phyloP scores from a whole-genome alignment of 345 rosid species.

The Arabidopsis suecica region DNA sequence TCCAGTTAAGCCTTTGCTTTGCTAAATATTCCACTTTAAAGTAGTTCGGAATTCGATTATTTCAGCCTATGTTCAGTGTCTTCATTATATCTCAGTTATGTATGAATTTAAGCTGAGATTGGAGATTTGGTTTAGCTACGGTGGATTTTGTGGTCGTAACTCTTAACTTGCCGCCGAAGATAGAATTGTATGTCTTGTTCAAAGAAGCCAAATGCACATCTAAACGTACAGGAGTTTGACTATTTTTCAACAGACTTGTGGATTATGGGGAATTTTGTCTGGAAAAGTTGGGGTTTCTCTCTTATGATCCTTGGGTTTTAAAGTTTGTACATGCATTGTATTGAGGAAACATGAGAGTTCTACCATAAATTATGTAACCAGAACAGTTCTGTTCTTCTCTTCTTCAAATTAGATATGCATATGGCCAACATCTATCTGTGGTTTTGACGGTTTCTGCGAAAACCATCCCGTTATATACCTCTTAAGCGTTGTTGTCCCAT shows the following conservation, averaged over 20 bases:
- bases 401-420: not conserved
- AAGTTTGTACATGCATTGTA: not conserved
- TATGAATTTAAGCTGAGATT: slow-evolving; percentile 5
- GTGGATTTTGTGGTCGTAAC: not conserved
- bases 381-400: not conserved
- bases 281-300: not conserved
- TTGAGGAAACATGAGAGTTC: not conserved
- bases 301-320: not conserved
- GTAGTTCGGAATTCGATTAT: not conserved
- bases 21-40: not conserved
- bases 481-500: slow-evolving; percentile 2
- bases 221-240: not conserved
- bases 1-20: not conserved
- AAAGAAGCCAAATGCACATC: not conserved
- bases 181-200: not conserved
- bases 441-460: not conserved
- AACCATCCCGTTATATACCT: not conserved
- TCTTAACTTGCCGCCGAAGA: not conserved
- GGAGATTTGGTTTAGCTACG: slow-evolving; percentile 3
- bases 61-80: not conserved
- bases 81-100: not conserved
- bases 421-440: not conserved
- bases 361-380: not conserved
- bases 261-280: not conserved
- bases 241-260: not conserved